phyloP scores from a whole-genome alignment of 2,329 filamentous ascomycete genomes.

The Trichoderma afroharzianum region DNA sequence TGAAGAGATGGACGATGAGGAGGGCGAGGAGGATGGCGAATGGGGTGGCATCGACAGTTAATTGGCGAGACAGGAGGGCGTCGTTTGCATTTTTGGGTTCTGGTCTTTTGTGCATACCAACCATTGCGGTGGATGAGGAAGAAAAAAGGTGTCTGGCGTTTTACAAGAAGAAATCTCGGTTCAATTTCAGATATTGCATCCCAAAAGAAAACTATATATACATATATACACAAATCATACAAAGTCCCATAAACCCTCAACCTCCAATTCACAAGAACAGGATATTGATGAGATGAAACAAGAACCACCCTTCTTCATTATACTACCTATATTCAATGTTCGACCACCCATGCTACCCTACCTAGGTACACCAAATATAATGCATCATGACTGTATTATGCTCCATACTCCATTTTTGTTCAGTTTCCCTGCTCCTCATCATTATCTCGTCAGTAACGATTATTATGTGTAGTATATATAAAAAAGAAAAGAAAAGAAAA shows the following conservation, averaged over 20 bases:
- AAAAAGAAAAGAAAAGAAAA: background rate
- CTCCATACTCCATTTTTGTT: background rate
- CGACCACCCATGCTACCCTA: background rate
- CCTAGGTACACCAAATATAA: background rate
- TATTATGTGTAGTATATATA: background rate
- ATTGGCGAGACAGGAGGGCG: background rate
- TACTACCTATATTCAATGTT: background rate
- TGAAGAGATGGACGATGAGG: conserved; percentile 37
- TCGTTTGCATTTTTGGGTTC: background rate
- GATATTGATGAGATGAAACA: background rate
- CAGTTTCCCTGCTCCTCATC: background rate
- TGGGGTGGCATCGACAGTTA: conserved; percentile 67
- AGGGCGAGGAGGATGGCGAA: conserved; percentile 40
- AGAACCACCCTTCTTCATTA: background rate
- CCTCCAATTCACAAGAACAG: background rate
- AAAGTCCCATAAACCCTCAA: background rate
- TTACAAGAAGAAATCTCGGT: background rate
- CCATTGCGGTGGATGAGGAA: background rate
- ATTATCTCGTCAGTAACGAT: background rate
- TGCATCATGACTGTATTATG: background rate
- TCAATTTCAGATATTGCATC: background rate
- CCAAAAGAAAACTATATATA: background rate
- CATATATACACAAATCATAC: background rate
- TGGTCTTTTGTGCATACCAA: background rate
- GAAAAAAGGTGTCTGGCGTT: conserved; percentile 24